These are phyloP conservation scores for Gymnopilus junonius DNA, from an alignment of 768 basidiomycete species.

Conservation along the genomic window DNA sequence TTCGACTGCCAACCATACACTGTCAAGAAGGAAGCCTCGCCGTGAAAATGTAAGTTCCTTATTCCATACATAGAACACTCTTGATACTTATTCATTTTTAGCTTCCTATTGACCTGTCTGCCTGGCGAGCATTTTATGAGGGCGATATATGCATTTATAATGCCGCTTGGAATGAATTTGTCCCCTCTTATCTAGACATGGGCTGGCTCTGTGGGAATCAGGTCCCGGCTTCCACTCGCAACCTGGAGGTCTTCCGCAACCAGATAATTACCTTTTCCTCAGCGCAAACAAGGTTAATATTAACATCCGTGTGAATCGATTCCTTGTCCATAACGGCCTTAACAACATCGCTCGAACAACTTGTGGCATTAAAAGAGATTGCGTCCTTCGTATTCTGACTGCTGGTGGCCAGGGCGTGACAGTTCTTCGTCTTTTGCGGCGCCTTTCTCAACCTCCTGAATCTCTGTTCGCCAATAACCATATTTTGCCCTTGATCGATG, in stretches of 20 bases:
- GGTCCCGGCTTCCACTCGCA: too few species aligned
- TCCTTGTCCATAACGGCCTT: too few species aligned
- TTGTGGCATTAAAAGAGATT: not conserved
- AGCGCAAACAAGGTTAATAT: not conserved
- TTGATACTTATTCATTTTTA: too few species aligned
- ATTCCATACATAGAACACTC: not conserved
- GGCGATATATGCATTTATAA: not conserved
- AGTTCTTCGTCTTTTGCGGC: not conserved
- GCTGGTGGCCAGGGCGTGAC: constrained; percentile 3
- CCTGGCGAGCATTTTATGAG: not conserved
- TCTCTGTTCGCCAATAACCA: too few species aligned
- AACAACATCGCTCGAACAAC: not conserved
- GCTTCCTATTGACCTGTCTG: not conserved
- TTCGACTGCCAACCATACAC: not conserved
- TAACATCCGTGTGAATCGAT: not conserved
- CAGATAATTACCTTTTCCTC: not conserved
- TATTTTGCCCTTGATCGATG: too few species aligned
- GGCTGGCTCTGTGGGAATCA: not conserved
- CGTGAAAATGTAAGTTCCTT: not conserved
- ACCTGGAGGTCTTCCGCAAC: too few species aligned
- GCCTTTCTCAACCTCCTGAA: too few species aligned
- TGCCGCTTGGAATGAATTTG: not conserved
- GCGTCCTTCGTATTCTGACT: constrained; percentile 3
- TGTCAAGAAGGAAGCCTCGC: not conserved
- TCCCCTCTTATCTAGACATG: not conserved